A percentile compares a stretch with the other conserved stretches of the same genome.
Conservation (phyloP, 2,329 filamentous ascomycete genomes). For the Sphaerulina vaccinii region DNA sequence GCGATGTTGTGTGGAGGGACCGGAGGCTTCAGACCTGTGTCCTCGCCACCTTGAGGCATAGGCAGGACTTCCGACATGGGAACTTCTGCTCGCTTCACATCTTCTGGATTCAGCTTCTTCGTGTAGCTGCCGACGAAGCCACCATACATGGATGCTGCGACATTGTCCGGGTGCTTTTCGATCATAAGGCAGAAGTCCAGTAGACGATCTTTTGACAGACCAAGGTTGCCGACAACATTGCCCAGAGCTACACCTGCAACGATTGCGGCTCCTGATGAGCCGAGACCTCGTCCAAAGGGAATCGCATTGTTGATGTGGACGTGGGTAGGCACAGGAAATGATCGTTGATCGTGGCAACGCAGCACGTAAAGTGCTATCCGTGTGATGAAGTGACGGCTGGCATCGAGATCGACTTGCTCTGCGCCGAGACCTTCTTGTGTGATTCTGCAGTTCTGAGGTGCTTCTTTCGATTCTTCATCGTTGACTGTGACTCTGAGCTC, state of each 20-base stretch:
- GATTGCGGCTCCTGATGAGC: constrained; percentile 93
- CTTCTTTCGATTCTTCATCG: constrained; percentile 53
- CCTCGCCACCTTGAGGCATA: constrained; percentile 81
- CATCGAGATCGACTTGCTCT: constrained; percentile 76
- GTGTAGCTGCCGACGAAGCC: constrained; percentile 97
- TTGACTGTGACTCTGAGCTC: constrained; percentile 81
- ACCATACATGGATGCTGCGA: constrained; percentile 90
- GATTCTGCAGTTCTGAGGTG: constrained; percentile 79
- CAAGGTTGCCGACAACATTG: constrained; percentile 80
- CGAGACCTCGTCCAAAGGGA: constrained; percentile 84
- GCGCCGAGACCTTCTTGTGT: constrained; percentile 84
- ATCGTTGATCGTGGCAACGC: constrained; percentile 81
- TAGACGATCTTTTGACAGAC: constrained; percentile 74
- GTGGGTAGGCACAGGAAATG: constrained; percentile 81
- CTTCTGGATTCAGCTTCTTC: constrained; percentile 84
- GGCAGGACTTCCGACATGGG: constrained; percentile 91
- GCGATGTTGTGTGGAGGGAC: constrained; percentile 90
- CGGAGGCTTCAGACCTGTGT: constrained; percentile 83
- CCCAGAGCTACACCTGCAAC: constrained; percentile 92
- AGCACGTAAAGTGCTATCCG: constrained; percentile 92
- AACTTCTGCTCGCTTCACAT: constrained; percentile 87
- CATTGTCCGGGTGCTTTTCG: constrained; percentile 86
- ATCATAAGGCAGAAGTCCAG: constrained; percentile 99
- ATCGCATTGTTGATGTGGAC: constrained; percentile 97
- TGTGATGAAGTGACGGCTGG: constrained; percentile 88